Base-by-base conservation (phyloP, 1,284 basidiomycete species). In the Trichosporon sp. region DNA sequence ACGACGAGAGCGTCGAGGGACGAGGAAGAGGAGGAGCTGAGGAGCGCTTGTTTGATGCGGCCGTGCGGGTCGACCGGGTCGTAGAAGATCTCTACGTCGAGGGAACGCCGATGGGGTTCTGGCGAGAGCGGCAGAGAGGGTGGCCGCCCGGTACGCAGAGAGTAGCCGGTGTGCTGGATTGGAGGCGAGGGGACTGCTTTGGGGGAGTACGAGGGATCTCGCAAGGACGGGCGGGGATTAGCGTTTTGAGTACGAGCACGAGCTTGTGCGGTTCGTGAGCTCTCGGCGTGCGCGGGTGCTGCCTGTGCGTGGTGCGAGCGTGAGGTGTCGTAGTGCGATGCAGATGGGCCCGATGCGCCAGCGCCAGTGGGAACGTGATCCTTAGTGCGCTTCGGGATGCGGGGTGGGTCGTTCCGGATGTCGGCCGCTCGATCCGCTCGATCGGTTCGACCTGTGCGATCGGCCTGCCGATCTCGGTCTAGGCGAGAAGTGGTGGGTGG, bases 51-150 rank as follows among this genome's bases (percentile, higher is more conserved):
- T 7, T 19, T 19, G n/a, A 54, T 54, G 51, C 51, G 51, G 19
- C 51, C 51, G 19, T 54, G 51, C n/a, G 51, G 51, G 21, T 54
- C 51, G 51, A 54, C 51, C 5, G 51, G 51, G 51, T 54, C 11
- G 51, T 54, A 54, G 51, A 54, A 1, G 51, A 54, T 19, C 2
- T 54, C 51, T n/a, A 54, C 46, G 16, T 16, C 46, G 46, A 19
- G 46, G 11, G 46, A 48, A 16, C 14, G 51, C 5, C 5, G 19
- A n/a, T 19, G 21, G n/a, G 51, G 51, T 7, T 26, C 51, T 2
- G 51, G 51, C 10, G 51, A 54, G 14, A 54, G 51, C 1, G 51
- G 19, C 0, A 54, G 19, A 4, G 51, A 54, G 19, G 51, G 51
- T 16, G 51, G 51, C 1, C 51, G 51, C 4, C 51, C 51, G 19